Base-by-base conservation (phyloP, 2,329 filamentous ascomycete genomes). In the Byssothecium circinans region DNA sequence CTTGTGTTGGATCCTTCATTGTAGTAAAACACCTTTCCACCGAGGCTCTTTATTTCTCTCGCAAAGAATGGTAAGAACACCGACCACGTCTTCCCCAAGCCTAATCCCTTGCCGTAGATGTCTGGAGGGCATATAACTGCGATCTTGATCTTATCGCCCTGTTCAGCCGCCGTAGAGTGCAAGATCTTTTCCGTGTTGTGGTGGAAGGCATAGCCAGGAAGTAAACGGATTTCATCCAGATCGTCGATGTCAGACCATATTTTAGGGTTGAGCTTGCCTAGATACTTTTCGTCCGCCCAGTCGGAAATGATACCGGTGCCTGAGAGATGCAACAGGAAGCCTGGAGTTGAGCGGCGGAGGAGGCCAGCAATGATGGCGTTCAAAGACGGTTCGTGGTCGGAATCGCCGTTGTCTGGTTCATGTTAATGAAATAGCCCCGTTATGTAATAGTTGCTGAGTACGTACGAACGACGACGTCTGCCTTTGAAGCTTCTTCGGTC, bases 131-230 rank as follows among this genome's bases (percentile, higher is more conserved):
- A 86, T 5, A 88, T 75, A 22, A 88, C 78, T 0, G 69, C 69
- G 2, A 68, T 59, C 2, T 62, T 58, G 6, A 84, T 72, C 0
- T 64, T 68, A 22, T 73, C 62, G 63, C 19, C 61, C 63, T 55
- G 69, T 53, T 23, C 67, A 0, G 69, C 65, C 0, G 74, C 75
- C 0, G 76, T 73, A 0, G 65, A 66, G 0, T 86, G 71, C 8
- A 90, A 79, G n/a, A 88, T 76, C 61, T 82, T 80, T 66, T 91
- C 87, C 1, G 88, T 81, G 59, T 83, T 75, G 12, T 85, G 81
- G 69, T 91, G 87, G 17, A 77, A 66, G 5, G 78, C 83, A 1
- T 68, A 60, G 54, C 81, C 78, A 0, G 83, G 83, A 0, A 87
- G 62, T 12, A 60, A 72, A 2, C 78, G 65, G 32, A 87, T 73